phyloP scores from a whole-genome alignment of 441 rosid genomes.

The Sinapis alba region DNA sequence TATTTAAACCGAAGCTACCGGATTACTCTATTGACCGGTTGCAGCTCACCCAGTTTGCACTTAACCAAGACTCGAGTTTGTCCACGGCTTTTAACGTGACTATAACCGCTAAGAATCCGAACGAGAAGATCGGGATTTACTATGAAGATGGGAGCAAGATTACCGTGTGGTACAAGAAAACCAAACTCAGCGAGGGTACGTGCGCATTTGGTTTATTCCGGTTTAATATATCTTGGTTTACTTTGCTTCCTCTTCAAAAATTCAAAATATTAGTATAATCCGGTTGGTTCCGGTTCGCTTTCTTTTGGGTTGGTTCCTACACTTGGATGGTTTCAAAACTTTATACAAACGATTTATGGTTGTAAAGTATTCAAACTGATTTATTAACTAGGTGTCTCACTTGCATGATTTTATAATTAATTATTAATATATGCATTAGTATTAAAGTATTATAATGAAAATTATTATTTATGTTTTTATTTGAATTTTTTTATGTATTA shows the following conservation, averaged over 20 bases:
- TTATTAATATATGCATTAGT: too few relatives aligned
- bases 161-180: conserved; percentile 53
- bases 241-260: not conserved
- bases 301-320: not conserved
- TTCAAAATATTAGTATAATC: not conserved
- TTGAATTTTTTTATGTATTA: too few relatives aligned
- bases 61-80: conserved; percentile 50
- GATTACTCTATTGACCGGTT: conserved; percentile 67
- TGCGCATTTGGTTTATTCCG: not conserved
- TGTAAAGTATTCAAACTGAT: not conserved
- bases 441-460: too few relatives aligned
- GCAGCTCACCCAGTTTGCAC: conserved; percentile 55
- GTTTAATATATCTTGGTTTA: conserved; percentile 8
- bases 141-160: conserved; percentile 81
- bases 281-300: not conserved
- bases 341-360: not conserved
- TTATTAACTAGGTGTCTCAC: too few relatives aligned
- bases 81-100: conserved; percentile 65
- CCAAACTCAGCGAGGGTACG: conserved; percentile 57
- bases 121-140: conserved; percentile 80
- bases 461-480: too few relatives aligned
- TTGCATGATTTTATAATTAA: too few relatives aligned
- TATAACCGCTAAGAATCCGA: conserved; percentile 74
- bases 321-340: not conserved
- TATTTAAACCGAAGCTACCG: conserved; percentile 84